A percentile compares a stretch with the other conserved stretches of the same genome.
phyloP scores from a whole-genome alignment of 23 red algal species.

The Gracilaria domingensis region DNA sequence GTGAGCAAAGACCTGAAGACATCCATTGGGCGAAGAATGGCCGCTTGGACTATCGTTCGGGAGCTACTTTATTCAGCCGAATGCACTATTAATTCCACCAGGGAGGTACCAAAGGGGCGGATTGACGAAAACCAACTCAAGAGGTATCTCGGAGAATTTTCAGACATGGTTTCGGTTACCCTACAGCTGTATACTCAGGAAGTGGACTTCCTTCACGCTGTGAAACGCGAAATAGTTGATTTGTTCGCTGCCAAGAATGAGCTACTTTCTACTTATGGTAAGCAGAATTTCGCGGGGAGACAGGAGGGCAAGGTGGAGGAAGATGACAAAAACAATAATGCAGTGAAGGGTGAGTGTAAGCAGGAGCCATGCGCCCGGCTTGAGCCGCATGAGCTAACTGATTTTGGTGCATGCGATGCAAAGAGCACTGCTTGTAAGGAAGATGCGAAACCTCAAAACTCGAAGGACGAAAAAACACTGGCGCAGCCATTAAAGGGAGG shows the following conservation, averaged over 20 bases:
- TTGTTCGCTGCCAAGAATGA: conserved; percentile 11
- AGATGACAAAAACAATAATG: background rate
- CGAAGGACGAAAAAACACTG: background rate
- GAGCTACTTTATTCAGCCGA: background rate
- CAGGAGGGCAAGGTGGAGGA: background rate
- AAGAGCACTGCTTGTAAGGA: background rate
- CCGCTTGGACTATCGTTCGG: background rate
- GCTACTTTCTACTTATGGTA: background rate
- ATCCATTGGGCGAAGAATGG: background rate
- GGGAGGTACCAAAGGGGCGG: background rate
- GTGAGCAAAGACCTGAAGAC: background rate
- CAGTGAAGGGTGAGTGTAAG: no score
- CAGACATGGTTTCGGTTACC: background rate
- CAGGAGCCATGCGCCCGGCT: background rate
- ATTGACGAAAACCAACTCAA: background rate
- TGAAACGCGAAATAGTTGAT: conserved; percentile 12
- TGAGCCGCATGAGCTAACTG: background rate
- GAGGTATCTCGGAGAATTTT: background rate
- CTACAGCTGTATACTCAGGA: background rate
- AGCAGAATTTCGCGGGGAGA: background rate
- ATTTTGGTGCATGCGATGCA: background rate
- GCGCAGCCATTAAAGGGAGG: background rate
- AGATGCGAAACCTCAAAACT: background rate
- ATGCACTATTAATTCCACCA: background rate
- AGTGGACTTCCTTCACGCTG: background rate